These are phyloP conservation scores for Lodderomyces orthopsilosis DNA, from an alignment of 1,139 yeast genomes.

Conservation along the genomic window DNA sequence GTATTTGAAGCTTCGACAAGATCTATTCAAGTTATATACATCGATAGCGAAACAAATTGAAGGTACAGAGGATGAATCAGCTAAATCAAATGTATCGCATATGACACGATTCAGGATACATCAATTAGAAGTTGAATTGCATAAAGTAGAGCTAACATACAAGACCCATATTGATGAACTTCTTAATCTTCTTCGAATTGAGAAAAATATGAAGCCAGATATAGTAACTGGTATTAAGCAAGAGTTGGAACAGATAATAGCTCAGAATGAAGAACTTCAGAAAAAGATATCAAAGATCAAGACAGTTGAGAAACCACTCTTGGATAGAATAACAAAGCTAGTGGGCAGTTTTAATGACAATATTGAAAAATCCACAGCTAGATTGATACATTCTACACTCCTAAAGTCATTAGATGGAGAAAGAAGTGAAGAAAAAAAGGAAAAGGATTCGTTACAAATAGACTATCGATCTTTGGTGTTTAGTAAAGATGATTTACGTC, in stretches of 20 bases:
- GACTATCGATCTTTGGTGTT: slow-evolving; percentile 22
- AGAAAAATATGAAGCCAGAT: slow-evolving; percentile 13
- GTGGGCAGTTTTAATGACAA: slow-evolving; percentile 24
- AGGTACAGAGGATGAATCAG: slow-evolving; percentile 12
- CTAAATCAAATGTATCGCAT: slow-evolving; percentile 8
- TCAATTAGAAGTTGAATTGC: slow-evolving; percentile 28
- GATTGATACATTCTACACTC: slow-evolving; percentile 6
- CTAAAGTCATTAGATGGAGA: background rate
- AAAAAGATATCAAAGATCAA: slow-evolving; percentile 26
- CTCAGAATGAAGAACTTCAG: slow-evolving; percentile 18
- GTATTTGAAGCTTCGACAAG: slow-evolving; percentile 36
- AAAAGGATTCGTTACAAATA: slow-evolving; percentile 12
- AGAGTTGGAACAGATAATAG: slow-evolving; percentile 21
- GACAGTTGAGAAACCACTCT: slow-evolving; percentile 34
- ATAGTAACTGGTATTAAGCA: slow-evolving; percentile 15
- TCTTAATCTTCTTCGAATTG: slow-evolving; percentile 17
- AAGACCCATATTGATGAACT: slow-evolving; percentile 25
- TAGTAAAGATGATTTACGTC: slow-evolving; percentile 11
- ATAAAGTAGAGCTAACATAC: slow-evolving; percentile 25
- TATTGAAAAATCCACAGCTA: slow-evolving; percentile 12
- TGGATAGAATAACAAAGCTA: slow-evolving; percentile 32
- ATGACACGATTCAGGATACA: slow-evolving; percentile 15
- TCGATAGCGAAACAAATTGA: slow-evolving; percentile 14
- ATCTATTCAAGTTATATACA: slow-evolving; percentile 24
- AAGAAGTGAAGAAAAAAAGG: slow-evolving; percentile 2